These are phyloP conservation scores for Delonix regia DNA, from an alignment of 306 rosid species.

Conservation along the genomic window DNA sequence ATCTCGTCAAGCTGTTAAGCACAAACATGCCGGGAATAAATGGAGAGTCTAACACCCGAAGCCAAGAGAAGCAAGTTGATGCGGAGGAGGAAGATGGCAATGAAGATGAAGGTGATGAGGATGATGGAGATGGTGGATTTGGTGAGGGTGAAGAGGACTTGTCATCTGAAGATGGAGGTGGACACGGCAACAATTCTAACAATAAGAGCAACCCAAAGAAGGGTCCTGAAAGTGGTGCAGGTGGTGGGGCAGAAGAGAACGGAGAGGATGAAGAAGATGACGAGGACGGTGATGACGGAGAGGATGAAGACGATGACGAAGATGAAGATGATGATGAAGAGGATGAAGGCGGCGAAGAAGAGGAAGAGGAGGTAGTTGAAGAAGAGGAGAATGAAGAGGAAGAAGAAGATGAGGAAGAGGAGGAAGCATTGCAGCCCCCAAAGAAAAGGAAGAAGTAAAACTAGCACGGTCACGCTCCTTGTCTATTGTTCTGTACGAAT, in stretches of 20 bases:
- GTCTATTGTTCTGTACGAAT: conserved; percentile 43
- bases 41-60: conserved; percentile 44
- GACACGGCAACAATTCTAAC: conserved; percentile 60
- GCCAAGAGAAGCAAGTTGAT: conserved; percentile 55
- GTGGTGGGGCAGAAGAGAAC: conserved; percentile 58
- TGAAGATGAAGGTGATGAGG: conserved; percentile 58
- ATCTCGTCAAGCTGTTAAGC: conserved; percentile 37
- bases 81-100: conserved; percentile 66
- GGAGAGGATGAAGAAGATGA: conserved; percentile 73
- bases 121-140: conserved; percentile 62
- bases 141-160: conserved; percentile 82
- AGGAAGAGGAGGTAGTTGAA: conserved; percentile 56
- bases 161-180: conserved; percentile 83
- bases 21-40: conserved; percentile 34
- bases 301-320: conserved; percentile 43
- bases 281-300: conserved; percentile 50
- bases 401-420: conserved; percentile 70
- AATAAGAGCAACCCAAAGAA: conserved; percentile 73
- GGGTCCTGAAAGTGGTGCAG: conserved; percentile 60
- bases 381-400: conserved; percentile 60
- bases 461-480: conserved; percentile 39
- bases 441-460: conserved; percentile 92
- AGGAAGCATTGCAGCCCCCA: conserved; percentile 94
- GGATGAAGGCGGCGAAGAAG: conserved; percentile 51
- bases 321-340: conserved; percentile 42